A percentile compares a stretch with the other conserved stretches of the same genome.
Evolutionary conservation across 164 flowering plant genomes (phyloP).

Genomic region (Cinnamomum micranthum): DNA sequence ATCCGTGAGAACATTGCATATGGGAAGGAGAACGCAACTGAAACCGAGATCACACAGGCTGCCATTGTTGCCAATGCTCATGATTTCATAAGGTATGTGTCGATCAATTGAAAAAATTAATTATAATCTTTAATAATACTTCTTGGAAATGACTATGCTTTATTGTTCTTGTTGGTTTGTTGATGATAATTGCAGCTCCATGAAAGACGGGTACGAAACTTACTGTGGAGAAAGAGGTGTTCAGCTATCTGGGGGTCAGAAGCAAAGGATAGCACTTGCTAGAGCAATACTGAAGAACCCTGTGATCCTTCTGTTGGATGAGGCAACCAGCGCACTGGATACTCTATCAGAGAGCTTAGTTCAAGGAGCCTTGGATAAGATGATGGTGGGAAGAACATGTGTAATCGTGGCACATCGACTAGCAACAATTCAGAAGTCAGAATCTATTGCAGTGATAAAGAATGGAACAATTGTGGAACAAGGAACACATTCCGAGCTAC

Average conservation of each 20-base stretch:
- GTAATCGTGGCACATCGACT: conserved; percentile 44
- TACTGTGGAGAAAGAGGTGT: conserved; percentile 54
- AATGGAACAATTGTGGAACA: conserved; percentile 40
- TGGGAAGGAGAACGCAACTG: conserved; percentile 20
- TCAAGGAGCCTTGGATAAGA: conserved; percentile 44
- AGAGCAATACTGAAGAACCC: conserved; percentile 52
- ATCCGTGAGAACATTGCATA: conserved; percentile 25
- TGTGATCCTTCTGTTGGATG: conserved; percentile 40
- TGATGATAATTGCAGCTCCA: conserved; percentile 6
- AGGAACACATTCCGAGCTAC: conserved; percentile 35
- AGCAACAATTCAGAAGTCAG: conserved; percentile 38
- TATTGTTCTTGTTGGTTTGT: not conserved
- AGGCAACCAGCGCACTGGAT: conserved; percentile 55
- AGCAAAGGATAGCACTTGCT: conserved; percentile 53
- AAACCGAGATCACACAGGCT: conserved; percentile 24
- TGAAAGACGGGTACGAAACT: conserved; percentile 41
- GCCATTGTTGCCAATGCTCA: conserved; percentile 32
- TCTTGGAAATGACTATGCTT: not conserved
- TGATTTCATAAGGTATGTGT: conserved; percentile 23
- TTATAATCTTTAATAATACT: not conserved
- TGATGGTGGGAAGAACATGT: conserved; percentile 40
- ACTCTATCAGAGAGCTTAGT: conserved; percentile 44
- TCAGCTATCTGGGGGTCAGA: conserved; percentile 57
- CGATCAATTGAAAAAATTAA: not conserved
- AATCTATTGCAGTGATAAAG: conserved; percentile 38